These are phyloP conservation scores for Lyophyllum shimeji DNA, from an alignment of 768 basidiomycete species.

Conservation along the genomic window DNA sequence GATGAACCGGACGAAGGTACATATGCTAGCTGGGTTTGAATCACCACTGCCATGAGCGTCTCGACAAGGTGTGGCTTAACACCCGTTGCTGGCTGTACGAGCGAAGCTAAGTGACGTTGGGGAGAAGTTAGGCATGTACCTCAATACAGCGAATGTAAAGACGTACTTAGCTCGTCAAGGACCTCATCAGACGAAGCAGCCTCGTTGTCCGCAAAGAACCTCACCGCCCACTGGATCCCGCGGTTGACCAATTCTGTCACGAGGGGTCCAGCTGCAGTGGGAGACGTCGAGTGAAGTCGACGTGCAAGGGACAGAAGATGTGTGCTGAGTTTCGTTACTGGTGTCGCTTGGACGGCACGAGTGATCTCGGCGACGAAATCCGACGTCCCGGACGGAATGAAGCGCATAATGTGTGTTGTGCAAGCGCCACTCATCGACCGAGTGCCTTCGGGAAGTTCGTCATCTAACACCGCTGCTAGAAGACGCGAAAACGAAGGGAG, in stretches of 20 bases:
- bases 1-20: slow-evolving; percentile 41
- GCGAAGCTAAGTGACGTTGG: slow-evolving; percentile 22
- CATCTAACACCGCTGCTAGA: slow-evolving; percentile 15
- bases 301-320: slow-evolving; percentile 33
- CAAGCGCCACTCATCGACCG: slow-evolving; percentile 24
- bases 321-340: slow-evolving; percentile 24
- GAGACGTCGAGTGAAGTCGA: slow-evolving; percentile 18
- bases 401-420: slow-evolving; percentile 25
- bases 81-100: slow-evolving; percentile 27
- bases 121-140: slow-evolving; percentile 3
- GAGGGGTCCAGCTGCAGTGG: slow-evolving; percentile 23
- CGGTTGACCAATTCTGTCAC: slow-evolving; percentile 38
- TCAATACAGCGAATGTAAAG: slow-evolving; percentile 6
- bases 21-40: slow-evolving; percentile 59
- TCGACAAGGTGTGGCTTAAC: slow-evolving; percentile 67
- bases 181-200: slow-evolving; percentile 18
- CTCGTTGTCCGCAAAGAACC: slow-evolving; percentile 37
- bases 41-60: slow-evolving; percentile 60
- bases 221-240: slow-evolving; percentile 54
- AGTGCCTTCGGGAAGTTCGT: slow-evolving; percentile 9
- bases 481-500: slow-evolving; percentile 29
- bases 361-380: slow-evolving; percentile 23
- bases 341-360: slow-evolving; percentile 23
- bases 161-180: slow-evolving; percentile 40
- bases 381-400: slow-evolving; percentile 20